Evolutionary conservation across 768 basidiomycete species (phyloP).

Genomic region (Rhodosporidiobolus odoratus): DNA sequence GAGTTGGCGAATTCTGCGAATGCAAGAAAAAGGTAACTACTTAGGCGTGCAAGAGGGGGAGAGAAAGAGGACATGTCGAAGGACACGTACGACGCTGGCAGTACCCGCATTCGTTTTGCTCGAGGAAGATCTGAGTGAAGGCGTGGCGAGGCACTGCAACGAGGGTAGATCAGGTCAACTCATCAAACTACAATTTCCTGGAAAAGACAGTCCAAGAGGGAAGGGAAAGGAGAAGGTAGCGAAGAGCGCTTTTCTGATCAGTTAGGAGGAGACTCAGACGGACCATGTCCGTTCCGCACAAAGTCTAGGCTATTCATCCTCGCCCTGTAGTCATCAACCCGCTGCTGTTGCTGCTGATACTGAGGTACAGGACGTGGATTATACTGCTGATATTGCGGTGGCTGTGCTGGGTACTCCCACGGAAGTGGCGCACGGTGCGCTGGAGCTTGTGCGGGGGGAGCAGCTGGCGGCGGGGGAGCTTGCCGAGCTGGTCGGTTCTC

Average conservation of each 20-base stretch:
- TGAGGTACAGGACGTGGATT: too few species aligned
- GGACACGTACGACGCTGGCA: background rate
- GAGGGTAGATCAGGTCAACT: background rate
- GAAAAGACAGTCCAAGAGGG: too few species aligned
- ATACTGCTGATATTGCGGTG: too few species aligned
- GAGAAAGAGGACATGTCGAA: background rate
- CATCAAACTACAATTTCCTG: too few species aligned
- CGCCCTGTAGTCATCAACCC: background rate
- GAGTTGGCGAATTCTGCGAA: background rate
- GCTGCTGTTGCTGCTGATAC: background rate
- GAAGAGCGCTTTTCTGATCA: too few species aligned
- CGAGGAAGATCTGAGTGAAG: background rate
- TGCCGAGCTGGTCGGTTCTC: background rate
- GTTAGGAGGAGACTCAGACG: background rate
- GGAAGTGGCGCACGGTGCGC: too few species aligned
- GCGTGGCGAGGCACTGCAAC: background rate
- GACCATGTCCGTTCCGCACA: background rate
- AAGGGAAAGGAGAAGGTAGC: too few species aligned
- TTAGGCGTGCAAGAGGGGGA: background rate
- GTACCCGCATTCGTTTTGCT: constrained; percentile 5
- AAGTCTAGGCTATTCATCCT: background rate
- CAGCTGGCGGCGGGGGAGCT: background rate
- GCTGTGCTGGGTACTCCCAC: background rate
- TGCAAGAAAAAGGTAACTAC: too few species aligned
- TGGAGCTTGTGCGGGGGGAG: background rate